Base-by-base conservation (phyloP, 2,329 filamentous ascomycete species). In the Cercospora sp. region DNA sequence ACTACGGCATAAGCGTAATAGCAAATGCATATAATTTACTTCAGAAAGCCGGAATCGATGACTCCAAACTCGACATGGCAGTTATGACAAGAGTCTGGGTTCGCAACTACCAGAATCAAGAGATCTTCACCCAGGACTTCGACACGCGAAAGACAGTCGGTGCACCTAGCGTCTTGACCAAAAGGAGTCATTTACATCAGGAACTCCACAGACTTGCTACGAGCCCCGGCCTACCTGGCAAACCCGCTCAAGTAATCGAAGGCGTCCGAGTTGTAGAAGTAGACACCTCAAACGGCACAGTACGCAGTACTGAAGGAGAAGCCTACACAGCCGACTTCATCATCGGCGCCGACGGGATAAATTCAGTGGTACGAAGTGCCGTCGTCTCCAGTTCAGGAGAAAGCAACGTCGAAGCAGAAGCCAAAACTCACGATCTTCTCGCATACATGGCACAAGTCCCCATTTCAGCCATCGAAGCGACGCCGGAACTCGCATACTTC, bases 301-400 rank as follows among this genome's bases (percentile, higher is more conserved):
- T 63, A 13, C 13, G 26, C 16, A 57, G n/a, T 3, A n/a, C 39
- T 10, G 62, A 67, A 26, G 65, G 59, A 10, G 9, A 30, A 57
- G 3, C 48, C 8, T 67, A 65, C 36, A 53, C 39, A n/a, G 67
- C 53, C 31, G 67, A 69, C 33, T 20, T 69, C 18, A 31, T 67
- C 57, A 65, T 69, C 33, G 67, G 67, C 26, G 67, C 67, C 5
- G 67, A 69, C 16, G 67, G 67, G 9, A 67, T 69, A 31, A 61
- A 66, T n/a, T 69, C 67, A 23, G 45, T 69, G 16, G 61, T 67
- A 9, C 42, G 67, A 18, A 64, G 28, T 51, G 64, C 67, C 18
- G 55, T 69, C 16, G 16, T 66, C 30, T 69, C 67, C 12, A 45
- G 26, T 20, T 30, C 58, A 30, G 67, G 60, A 20, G 30, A 42